Conservation (phyloP, 345 rosid genomes). For the Eucalyptus sideroxylon region DNA sequence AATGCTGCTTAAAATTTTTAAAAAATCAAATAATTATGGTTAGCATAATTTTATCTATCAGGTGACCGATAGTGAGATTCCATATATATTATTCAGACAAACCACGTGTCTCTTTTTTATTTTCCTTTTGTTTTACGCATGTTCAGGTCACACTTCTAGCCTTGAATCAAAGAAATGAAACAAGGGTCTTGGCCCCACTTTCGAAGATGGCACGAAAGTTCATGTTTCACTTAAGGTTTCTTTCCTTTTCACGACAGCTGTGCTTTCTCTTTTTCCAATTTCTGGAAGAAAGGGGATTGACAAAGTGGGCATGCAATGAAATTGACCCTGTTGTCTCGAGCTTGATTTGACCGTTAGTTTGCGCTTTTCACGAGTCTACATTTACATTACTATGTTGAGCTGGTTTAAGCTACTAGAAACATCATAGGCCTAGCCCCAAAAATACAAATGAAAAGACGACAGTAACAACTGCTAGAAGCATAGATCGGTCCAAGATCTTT, state of each 20-base stretch:
- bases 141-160: not conserved
- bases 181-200: not conserved
- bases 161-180: not conserved
- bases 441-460: not conserved
- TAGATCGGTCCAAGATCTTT: not conserved
- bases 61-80: not conserved
- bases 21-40: not conserved
- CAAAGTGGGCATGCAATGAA: not conserved
- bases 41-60: not conserved
- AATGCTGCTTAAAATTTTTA: not conserved
- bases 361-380: not conserved
- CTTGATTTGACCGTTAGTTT: not conserved
- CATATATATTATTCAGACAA: not conserved
- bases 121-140: not conserved
- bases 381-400: not conserved
- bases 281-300: not conserved
- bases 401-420: not conserved
- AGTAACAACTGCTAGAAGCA: not conserved
- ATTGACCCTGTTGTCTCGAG: not conserved
- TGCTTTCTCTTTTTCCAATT: not conserved
- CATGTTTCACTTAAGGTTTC: not conserved
- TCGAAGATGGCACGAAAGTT: not conserved
- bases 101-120: not conserved
- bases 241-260: not conserved
- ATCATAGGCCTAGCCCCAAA: not conserved